Evolutionary conservation across 2,329 filamentous ascomycete genomes (phyloP), one percentile per base, ranked within the genome.

Genomic region (Atkinsonella hypoxylon): DNA sequence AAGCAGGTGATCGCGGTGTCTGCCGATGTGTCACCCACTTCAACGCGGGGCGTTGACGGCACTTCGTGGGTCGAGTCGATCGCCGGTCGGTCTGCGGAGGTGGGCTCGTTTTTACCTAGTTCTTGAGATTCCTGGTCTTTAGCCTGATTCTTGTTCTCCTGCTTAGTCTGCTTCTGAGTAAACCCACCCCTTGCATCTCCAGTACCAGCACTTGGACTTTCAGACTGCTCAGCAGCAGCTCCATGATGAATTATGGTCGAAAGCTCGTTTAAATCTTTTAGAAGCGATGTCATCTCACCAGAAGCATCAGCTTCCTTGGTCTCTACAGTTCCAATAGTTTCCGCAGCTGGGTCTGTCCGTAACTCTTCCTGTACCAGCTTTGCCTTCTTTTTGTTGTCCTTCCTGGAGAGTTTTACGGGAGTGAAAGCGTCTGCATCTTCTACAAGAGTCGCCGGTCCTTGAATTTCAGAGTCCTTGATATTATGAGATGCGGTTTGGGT

Each of bases 381-480:
- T 53, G 65, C 66, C 58, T 61, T 66, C 47, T 62, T 63, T 54
- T 62, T 66, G 51, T 62, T 67, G 2, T 65, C 62, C 51, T 64
- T 68, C 55, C 66, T 66, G 15, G 64, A 64, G 30, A 60, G 41
- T 47, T 62, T 66, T 5, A 53, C 53, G n/a, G 61, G 40, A 32
- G 50, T 44, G 31, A 55, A 38, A 11, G 51, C 39, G 18, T 54
- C 51, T 40, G 15, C 15, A 13, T 52, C 51, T 26, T 53, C 52
- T 31, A 39, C 42, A 17, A 32, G 13, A 12, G 48, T 3, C 17
- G 12, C 30, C n/a, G 44, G 12, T 38, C 41, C 34, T n/a, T 32
- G 15, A n/a, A 40, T 13, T 20, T 26, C 39, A n/a, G 38, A 22
- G 2, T 45, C 31, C 13, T 11, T 13, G 30, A 45, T 22, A 39